Conservation (phyloP, 2,329 filamentous ascomycete species). For the Plectosphaerella cucumerina region DNA sequence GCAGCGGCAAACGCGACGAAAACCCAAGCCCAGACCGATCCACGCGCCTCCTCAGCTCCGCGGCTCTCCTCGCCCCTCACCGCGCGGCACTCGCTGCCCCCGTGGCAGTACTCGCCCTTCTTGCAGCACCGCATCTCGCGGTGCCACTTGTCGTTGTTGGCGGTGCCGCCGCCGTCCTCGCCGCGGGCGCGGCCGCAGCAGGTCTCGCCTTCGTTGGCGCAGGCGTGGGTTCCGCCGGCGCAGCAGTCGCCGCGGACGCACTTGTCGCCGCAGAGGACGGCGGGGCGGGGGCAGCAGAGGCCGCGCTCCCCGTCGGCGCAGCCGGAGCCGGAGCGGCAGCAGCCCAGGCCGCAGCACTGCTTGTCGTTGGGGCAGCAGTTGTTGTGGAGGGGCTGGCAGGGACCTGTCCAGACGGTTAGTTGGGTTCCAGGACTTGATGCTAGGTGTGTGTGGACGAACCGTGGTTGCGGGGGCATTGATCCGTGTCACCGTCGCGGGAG, state of each 20-base stretch:
- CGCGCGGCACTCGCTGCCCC: not conserved
- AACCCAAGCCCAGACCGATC: too few relatives aligned
- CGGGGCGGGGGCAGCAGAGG: conserved; percentile 3
- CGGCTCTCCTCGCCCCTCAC: not conserved
- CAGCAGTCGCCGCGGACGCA: conserved; percentile 8
- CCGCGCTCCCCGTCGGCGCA: conserved; percentile 8
- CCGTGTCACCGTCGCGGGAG: not conserved
- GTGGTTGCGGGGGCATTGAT: not conserved
- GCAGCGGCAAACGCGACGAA: too few relatives aligned
- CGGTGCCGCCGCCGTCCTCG: not conserved
- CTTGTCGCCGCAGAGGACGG: conserved; percentile 2
- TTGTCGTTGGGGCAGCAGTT: conserved; percentile 5
- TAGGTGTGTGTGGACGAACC: not conserved
- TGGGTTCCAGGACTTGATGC: not conserved
- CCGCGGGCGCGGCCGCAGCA: conserved; percentile 3
- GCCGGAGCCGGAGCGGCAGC: conserved; percentile 2
- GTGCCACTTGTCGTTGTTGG: not conserved
- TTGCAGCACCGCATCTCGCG: not conserved
- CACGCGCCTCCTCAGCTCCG: not conserved
- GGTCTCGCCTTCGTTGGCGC: not conserved
- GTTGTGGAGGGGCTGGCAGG: conserved; percentile 9
- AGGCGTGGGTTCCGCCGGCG: not conserved
- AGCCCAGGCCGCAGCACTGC: conserved; percentile 7
- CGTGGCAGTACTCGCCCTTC: not conserved
- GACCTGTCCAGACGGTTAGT: not conserved